phyloP scores from a whole-genome alignment of 2,329 filamentous ascomycete species.

The Tolypocladium endophyticum region DNA sequence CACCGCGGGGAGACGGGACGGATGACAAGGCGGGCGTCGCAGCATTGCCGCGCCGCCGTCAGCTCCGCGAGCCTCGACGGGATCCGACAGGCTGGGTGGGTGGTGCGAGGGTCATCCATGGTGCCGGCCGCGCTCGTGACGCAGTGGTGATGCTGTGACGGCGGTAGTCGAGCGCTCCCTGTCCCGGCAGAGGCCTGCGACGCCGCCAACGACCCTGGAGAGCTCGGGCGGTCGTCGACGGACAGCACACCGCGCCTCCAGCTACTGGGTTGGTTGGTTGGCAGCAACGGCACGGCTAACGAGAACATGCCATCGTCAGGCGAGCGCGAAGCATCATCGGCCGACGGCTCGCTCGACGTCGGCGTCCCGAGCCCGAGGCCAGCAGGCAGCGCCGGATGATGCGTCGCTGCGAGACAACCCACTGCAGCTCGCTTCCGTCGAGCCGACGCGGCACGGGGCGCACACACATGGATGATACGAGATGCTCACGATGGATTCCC shows the following conservation, averaged over 20 bases:
- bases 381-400: no score
- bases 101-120: neutral
- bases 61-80: neutral
- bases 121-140: neutral
- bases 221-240: neutral
- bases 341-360: neutral
- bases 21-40: neutral
- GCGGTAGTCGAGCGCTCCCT: no score
- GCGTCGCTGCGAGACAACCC: no score
- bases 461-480: neutral
- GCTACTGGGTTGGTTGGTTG: neutral
- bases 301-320: neutral
- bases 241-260: neutral
- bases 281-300: neutral
- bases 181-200: no score
- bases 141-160: neutral
- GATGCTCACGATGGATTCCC: no score
- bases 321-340: neutral
- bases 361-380: no score
- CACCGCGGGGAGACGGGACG: neutral
- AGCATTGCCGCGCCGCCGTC: neutral
- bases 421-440: no score
- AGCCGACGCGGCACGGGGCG: neutral
- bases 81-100: neutral
- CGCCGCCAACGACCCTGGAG: neutral